A percentile compares a stretch with the other conserved stretches of the same genome.
These are phyloP conservation scores for Cercophora scortea DNA, from an alignment of 495 filamentous ascomycete genomes.

Conservation along the genomic window DNA sequence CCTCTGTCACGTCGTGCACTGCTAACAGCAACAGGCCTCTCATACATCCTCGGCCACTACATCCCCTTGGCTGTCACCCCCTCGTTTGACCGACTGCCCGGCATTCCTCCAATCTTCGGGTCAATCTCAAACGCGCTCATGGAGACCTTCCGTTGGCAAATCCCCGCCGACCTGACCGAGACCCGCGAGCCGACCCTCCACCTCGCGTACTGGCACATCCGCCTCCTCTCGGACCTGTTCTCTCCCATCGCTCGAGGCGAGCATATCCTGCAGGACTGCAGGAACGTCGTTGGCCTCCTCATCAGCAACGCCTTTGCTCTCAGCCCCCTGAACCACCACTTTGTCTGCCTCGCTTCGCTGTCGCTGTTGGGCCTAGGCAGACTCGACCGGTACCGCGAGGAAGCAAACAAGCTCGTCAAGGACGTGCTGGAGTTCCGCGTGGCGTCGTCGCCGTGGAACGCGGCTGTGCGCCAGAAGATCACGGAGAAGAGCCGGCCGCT, in stretches of 20 bases:
- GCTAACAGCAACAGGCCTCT: conserved; percentile 27
- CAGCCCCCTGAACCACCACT: conserved; percentile 67
- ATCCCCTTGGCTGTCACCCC: conserved; percentile 14
- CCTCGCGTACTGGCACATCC: conserved; percentile 68
- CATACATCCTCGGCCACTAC: conserved; percentile 27
- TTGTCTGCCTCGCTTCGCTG: conserved; percentile 56
- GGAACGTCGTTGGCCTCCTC: conserved; percentile 48
- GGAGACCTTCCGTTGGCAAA: conserved; percentile 38
- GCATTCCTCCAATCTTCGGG: conserved; percentile 8
- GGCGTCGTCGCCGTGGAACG: conserved; percentile 35
- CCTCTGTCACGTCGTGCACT: background rate
- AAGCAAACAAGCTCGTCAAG: conserved; percentile 22
- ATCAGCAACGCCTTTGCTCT: conserved; percentile 48
- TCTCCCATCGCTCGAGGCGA: conserved; percentile 31
- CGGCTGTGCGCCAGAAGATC: conserved; percentile 40
- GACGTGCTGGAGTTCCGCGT: conserved; percentile 27
- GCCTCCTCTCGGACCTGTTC: conserved; percentile 53
- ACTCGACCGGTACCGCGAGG: conserved; percentile 20
- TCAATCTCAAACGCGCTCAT: conserved; percentile 24
- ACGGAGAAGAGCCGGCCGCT: conserved; percentile 25
- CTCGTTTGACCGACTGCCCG: conserved; percentile 7
- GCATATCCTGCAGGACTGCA: conserved; percentile 54
- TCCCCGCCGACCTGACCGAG: conserved; percentile 25
- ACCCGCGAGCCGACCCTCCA: conserved; percentile 43
- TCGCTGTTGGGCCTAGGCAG: conserved; percentile 58